These are phyloP conservation scores for Comarum palustre DNA, from an alignment of 306 rosid species.

Conservation along the genomic window DNA sequence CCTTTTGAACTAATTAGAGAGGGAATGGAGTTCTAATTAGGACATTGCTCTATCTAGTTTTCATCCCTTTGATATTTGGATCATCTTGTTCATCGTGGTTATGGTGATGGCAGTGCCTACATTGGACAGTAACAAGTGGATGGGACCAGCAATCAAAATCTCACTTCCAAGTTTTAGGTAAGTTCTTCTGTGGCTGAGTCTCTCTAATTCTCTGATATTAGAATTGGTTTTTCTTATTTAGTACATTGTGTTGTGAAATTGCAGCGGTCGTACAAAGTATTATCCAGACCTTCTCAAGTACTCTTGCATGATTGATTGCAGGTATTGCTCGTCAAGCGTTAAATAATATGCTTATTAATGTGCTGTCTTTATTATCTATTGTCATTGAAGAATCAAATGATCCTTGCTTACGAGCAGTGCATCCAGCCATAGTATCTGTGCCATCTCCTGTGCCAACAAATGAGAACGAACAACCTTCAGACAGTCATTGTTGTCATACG, in stretches of 20 bases:
- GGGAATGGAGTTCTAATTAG: not conserved
- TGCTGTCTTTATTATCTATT: not conserved
- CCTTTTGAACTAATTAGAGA: not conserved
- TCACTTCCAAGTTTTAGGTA: conserved; percentile 94
- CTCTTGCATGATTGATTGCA: conserved; percentile 80
- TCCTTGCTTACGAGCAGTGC: conserved; percentile 42
- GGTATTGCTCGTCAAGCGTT: conserved; percentile 29
- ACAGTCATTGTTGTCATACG: conserved; percentile 4
- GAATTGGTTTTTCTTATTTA: not conserved
- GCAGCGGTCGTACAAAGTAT: conserved; percentile 67
- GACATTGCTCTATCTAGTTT: not conserved
- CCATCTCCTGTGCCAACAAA: conserved; percentile 21
- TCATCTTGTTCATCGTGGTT: conserved; percentile 19
- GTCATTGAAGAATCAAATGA: not conserved
- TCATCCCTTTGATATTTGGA: not conserved
- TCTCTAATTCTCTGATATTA: not conserved
- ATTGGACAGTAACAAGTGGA: conserved; percentile 44
- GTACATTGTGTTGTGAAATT: conserved; percentile 21
- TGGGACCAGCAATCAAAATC: conserved; percentile 69
- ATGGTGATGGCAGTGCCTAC: conserved; percentile 49
- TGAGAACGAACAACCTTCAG: conserved; percentile 25
- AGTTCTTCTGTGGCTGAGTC: conserved; percentile 3
- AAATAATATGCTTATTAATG: not conserved
- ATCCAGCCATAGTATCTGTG: conserved; percentile 50
- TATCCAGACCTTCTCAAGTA: conserved; percentile 74